Base-by-base conservation (phyloP, 441 rosid genomes). In the Croton setiger region DNA sequence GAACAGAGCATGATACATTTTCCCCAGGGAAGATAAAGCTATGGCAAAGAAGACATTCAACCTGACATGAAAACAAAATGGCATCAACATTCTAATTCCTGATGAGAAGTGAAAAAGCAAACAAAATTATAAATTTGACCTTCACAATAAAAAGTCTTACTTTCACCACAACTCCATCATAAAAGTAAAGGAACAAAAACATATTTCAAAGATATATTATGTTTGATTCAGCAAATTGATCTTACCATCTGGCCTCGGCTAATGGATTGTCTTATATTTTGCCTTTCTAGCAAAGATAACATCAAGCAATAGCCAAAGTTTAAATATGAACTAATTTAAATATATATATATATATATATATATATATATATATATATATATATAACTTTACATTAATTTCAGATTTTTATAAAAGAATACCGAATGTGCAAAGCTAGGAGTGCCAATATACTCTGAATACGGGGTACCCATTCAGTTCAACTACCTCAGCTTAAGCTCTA, bases 21-120 rank as follows among this genome's bases (percentile, higher is more conserved):
- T 94, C 97, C 72, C 81, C 90, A 1, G 90, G 86, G 76, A 68
- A 52, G 68, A 94, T 77, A 67, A 73, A 72, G 61, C 67, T 77
- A 74, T 69, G 81, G 80, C 98, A 94, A 79, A 71, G 73, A 60
- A 73, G 83, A 70, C 99, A 94, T 63, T 87, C 88, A 65, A 37
- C 89, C 98, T 94, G 84, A 66, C 64, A 77, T 55, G 54, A 55
- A 62, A 55, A 54, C 31, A 62, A 48, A n/a, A 37, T 37, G 18
- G 44, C n/a, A 57, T 71, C 49, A 72, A 43, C 55, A 2, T 48
- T 48, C 7, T 1, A 39, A 13, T 60, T 23, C 39, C 36, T 66
- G 9, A 21, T 35, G 36, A 12, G 13, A 61, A 14, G 36, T 17
- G 63, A 39, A 54, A 52, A 62, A 1, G 9, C 20, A 51, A 56